phyloP scores from a whole-genome alignment of 352 stramenopile genomes.

The Phytophthora brassicae region DNA sequence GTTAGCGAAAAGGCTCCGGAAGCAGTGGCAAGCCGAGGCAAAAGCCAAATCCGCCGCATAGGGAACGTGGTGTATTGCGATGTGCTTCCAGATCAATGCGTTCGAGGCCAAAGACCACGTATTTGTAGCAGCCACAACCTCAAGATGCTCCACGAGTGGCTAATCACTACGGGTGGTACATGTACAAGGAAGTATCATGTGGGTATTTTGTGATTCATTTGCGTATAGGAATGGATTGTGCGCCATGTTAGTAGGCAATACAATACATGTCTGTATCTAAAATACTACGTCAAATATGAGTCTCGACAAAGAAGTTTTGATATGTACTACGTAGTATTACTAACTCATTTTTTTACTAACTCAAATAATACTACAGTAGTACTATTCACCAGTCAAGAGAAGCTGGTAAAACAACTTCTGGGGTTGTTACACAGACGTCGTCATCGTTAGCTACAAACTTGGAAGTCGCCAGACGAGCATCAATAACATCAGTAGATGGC shows the following conservation, averaged over 20 bases:
- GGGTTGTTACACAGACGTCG: background rate
- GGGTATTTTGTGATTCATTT: conserved; percentile 15
- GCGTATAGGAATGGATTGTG: conserved; percentile 13
- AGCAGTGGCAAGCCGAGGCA: conserved; percentile 79
- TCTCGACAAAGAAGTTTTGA: too few species aligned
- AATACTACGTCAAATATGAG: too few species aligned
- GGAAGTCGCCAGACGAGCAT: conserved; percentile 84
- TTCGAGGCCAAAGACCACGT: conserved; percentile 15
- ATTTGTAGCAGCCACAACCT: conserved; percentile 18
- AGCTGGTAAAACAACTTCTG: conserved; percentile 2
- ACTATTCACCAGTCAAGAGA: conserved; percentile 30
- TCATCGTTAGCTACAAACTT: conserved; percentile 38
- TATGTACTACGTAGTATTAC: too few species aligned
- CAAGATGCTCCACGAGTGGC: conserved; percentile 1
- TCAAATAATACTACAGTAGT: too few species aligned
- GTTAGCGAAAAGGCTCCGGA: conserved; percentile 59
- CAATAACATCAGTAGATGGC: conserved; percentile 68
- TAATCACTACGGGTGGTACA: conserved; percentile 10
- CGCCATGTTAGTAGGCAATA: background rate
- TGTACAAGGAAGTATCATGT: conserved; percentile 11
- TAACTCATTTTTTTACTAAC: too few species aligned
- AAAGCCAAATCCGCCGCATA: conserved; percentile 22
- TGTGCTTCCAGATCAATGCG: background rate
- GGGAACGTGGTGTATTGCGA: background rate
- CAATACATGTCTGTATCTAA: too few species aligned